Evolutionary conservation across 169 alveolate species (phyloP).

Genomic region (Plasmodium falciparum): DNA sequence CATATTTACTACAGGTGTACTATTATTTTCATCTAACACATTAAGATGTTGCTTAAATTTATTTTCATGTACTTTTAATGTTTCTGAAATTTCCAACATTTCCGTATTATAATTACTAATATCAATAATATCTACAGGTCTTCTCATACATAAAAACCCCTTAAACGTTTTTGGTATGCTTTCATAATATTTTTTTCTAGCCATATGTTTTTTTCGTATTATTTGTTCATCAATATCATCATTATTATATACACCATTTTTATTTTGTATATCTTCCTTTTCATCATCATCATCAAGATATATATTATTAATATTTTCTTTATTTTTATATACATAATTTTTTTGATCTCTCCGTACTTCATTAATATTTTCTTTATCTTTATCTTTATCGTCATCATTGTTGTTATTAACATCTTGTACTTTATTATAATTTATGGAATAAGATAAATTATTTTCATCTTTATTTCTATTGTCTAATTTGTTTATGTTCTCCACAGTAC

Average conservation of each 20-base stretch:
- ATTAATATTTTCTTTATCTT: neutral
- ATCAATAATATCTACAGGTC: slow-evolving; percentile 72
- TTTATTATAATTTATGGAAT: neutral
- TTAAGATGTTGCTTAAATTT: neutral
- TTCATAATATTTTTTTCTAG: slow-evolving; percentile 72
- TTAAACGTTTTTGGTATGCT: slow-evolving; percentile 55
- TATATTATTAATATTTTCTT: neutral
- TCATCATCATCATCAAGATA: neutral
- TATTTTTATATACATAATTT: neutral
- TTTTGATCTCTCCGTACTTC: neutral
- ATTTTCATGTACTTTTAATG: neutral
- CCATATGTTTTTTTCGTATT: slow-evolving; percentile 46
- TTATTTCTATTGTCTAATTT: slow-evolving; percentile 2
- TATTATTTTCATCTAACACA: neutral
- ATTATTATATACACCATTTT: neutral
- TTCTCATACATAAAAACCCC: slow-evolving; percentile 68
- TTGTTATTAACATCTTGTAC: neutral
- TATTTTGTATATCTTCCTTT: neutral
- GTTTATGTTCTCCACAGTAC: neutral
- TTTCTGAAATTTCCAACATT: slow-evolving; percentile 31
- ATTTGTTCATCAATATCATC: slow-evolving; percentile 50
- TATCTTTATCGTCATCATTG: neutral
- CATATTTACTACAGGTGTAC: neutral
- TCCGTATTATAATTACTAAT: slow-evolving; percentile 47
- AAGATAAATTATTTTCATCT: neutral